Evolutionary conservation across 768 basidiomycete species (phyloP), one percentile per base, ranked within the genome.

Genomic region (Vishniacozyma victoriae): DNA sequence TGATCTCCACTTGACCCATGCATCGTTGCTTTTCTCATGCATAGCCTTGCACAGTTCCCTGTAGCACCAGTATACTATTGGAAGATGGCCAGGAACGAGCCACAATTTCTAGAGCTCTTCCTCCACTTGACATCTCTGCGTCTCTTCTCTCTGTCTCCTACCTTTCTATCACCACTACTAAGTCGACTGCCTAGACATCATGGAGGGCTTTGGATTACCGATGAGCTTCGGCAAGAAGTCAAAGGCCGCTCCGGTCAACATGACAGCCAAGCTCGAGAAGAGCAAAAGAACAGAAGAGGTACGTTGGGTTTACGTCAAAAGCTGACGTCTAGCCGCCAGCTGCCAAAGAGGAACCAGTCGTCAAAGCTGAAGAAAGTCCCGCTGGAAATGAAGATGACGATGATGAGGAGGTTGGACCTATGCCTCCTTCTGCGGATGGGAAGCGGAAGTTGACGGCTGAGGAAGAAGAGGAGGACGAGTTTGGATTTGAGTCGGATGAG

Each of bases 221-320:
- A 70, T 71, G 57, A 69, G 68, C 48, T 74, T 74, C 47, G 73
- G 73, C 50, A 74, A 74, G 52, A 68, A 68, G 48, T 54, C 67
- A 43, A 64, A 68, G 24, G 52, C 60, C n/a, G 64, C 56, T 14
- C 48, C 59, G 23, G 50, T 58, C 20, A 59, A 62, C 18, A 38
- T 59, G 25, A 31, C 56, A 35, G 57, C 59, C 19, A 71, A 71
- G 48, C 51, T 74, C 26, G 69, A 68, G 15, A 59, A 63, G 36
- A 72, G 72, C 11, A 71, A 70, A 49, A 57, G 73, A 38, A 53
- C 44, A 24, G 65, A 58, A 36, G 54, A 20, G 4, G 50, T 46
- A 33, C 9, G n/a, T n/a, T n/a, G n/a, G n/a, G n/a, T n/a, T n/a
- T n/a, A n/a, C n/a, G n/a, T n/a, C n/a, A n/a, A n/a, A n/a, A n/a